phyloP scores from a whole-genome alignment of 164 flowering plant genomes.

The Cinnamomum micranthum region DNA sequence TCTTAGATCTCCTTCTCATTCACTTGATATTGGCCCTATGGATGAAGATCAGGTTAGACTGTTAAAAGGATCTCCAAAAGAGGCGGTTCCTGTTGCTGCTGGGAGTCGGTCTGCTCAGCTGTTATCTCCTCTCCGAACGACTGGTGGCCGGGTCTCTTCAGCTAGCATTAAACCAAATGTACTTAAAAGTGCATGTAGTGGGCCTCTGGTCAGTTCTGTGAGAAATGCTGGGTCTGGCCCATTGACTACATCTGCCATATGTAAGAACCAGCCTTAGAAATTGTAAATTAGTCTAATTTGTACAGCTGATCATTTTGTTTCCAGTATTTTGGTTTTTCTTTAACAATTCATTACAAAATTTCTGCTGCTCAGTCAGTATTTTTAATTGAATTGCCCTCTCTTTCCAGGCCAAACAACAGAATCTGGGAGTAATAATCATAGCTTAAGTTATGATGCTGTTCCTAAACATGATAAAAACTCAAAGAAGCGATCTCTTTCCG shows the following conservation, averaged over 20 bases:
- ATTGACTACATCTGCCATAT: conserved; percentile 42
- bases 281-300: conserved; percentile 7
- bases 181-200: conserved; percentile 35
- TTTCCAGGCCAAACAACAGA: conserved; percentile 59
- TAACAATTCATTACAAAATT: background rate
- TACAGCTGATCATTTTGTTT: conserved; percentile 1
- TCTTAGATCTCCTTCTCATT: conserved; percentile 57
- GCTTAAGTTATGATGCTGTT: conserved; percentile 28
- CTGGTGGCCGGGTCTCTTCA: conserved; percentile 35
- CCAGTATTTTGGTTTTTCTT: background rate
- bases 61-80: conserved; percentile 48
- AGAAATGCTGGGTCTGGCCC: conserved; percentile 41
- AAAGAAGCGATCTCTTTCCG: conserved; percentile 67
- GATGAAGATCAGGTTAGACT: conserved; percentile 63
- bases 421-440: conserved; percentile 21
- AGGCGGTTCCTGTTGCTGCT: conserved; percentile 20
- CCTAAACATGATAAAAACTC: conserved; percentile 34
- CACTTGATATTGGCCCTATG: conserved; percentile 45
- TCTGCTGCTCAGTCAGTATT: background rate
- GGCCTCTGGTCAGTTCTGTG: conserved; percentile 25
- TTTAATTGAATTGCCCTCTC: conserved; percentile 10
- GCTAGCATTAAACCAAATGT: conserved; percentile 37
- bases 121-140: conserved; percentile 45
- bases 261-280: conserved; percentile 47
- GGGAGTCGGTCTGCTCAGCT: conserved; percentile 43